Percentiles rank a stretch among this genome's conserved stretches.
phyloP scores from a whole-genome alignment of 129 eudicot genomes.

The Flaveria brownii region DNA sequence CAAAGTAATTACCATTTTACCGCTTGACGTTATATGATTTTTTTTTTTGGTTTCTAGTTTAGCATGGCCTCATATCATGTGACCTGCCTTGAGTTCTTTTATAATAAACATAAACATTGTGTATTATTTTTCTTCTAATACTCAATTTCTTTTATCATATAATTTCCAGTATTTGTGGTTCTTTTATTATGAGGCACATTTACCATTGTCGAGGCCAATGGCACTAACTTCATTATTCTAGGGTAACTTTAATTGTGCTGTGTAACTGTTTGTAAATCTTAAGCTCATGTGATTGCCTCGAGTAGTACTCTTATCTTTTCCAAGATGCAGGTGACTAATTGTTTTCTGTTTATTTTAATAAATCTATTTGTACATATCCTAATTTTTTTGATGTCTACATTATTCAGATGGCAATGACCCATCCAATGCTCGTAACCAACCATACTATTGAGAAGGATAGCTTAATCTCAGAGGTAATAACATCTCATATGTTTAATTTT shows the following conservation, averaged over 20 bases:
- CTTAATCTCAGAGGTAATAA: slow-evolving; percentile 58
- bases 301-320: not conserved
- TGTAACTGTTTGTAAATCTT: not conserved
- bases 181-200: not conserved
- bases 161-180: not conserved
- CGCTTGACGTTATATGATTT: not conserved
- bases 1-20: slow-evolving; percentile 53
- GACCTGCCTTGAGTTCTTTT: not conserved
- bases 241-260: not conserved
- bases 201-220: not conserved
- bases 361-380: not conserved
- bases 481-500: no score
- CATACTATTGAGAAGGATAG: slow-evolving; percentile 97
- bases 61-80: slow-evolving; percentile 8
- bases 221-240: not conserved
- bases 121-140: not conserved
- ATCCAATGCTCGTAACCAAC: slow-evolving; percentile 91
- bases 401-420: slow-evolving; percentile 93
- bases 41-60: slow-evolving; percentile 7
- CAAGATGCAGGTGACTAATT: not conserved
- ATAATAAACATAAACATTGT: not conserved
- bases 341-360: not conserved
- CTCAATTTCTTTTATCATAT: not conserved
- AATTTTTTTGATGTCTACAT: not conserved
- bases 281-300: not conserved